These are phyloP conservation scores for Terana coerulea DNA, from an alignment of 768 basidiomycete species.

Conservation along the genomic window DNA sequence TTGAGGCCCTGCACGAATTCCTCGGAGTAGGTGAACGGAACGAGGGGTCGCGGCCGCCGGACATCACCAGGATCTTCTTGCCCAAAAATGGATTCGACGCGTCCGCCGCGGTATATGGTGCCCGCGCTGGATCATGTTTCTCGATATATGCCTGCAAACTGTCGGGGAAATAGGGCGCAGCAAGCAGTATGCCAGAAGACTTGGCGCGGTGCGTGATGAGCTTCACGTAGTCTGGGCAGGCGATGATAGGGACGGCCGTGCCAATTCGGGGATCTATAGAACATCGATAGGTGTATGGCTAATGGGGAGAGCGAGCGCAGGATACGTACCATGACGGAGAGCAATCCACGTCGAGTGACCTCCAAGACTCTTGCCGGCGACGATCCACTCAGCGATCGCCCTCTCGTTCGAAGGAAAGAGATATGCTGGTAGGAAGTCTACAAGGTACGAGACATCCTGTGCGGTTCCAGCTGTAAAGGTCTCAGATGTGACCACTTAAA, in stretches of 20 bases:
- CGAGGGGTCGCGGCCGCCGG: conserved; percentile 63
- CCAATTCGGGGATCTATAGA: conserved; percentile 5
- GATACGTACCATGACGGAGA: conserved; percentile 41
- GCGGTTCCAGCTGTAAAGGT: conserved; percentile 53
- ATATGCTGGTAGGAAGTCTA: conserved; percentile 74
- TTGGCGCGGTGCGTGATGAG: conserved; percentile 58
- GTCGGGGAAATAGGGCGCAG: conserved; percentile 54
- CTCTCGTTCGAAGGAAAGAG: conserved; percentile 68
- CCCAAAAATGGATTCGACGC: conserved; percentile 56
- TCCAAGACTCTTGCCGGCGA: conserved; percentile 76
- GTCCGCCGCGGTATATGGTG: conserved; percentile 37
- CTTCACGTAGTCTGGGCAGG: conserved; percentile 64
- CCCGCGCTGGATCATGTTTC: conserved; percentile 40
- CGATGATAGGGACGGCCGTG: conserved; percentile 47
- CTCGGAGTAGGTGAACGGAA: conserved; percentile 59
- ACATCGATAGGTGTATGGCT: neutral
- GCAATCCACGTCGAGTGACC: conserved; percentile 82
- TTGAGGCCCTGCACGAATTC: conserved; percentile 53
- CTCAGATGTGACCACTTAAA: neutral
- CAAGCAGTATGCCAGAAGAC: conserved; percentile 36
- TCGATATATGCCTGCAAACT: conserved; percentile 47
- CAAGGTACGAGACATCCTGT: conserved; percentile 73
- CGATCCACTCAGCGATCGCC: conserved; percentile 61
- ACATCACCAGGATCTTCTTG: conserved; percentile 71
- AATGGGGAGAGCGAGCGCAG: neutral